Percentiles rank a stretch among this genome's conserved stretches.
These are phyloP conservation scores for Sclerotinia borealis DNA, from an alignment of 2,329 filamentous ascomycete species.

Conservation along the genomic window DNA sequence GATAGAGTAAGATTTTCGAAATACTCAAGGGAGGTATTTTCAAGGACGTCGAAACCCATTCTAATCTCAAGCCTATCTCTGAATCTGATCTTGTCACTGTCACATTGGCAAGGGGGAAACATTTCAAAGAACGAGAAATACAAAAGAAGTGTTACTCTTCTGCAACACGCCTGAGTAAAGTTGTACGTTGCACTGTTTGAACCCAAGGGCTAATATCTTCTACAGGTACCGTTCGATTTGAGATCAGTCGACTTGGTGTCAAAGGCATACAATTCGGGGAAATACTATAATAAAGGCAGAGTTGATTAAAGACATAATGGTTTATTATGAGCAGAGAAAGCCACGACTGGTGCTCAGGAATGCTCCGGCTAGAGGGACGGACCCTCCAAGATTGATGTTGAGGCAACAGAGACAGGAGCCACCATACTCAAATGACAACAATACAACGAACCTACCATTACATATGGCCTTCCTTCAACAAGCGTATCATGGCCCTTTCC, in stretches of 20 bases:
- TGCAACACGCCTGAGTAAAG: background rate
- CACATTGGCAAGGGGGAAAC: background rate
- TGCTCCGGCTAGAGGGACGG: background rate
- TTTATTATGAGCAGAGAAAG: conserved; percentile 11
- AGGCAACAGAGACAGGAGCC: background rate
- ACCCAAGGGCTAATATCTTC: background rate
- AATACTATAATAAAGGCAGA: background rate
- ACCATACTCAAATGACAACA: background rate
- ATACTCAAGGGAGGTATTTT: background rate
- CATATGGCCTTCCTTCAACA: background rate
- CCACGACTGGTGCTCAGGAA: conserved; percentile 6
- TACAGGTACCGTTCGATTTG: background rate
- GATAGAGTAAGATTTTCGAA: background rate
- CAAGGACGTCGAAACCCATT: background rate
- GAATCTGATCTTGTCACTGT: background rate
- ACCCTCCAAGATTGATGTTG: background rate
- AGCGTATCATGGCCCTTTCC: background rate
- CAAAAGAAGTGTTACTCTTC: background rate
- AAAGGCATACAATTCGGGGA: background rate
- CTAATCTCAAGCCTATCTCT: background rate
- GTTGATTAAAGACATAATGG: background rate
- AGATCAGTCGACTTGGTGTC: background rate
- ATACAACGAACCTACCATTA: background rate
- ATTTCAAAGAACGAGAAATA: background rate
- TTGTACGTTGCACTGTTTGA: background rate